A percentile compares a stretch with the other conserved stretches of the same genome.
These are phyloP conservation scores for Sugiyamaella chiloensis DNA, from an alignment of 805 yeast genomes.

Conservation along the genomic window DNA sequence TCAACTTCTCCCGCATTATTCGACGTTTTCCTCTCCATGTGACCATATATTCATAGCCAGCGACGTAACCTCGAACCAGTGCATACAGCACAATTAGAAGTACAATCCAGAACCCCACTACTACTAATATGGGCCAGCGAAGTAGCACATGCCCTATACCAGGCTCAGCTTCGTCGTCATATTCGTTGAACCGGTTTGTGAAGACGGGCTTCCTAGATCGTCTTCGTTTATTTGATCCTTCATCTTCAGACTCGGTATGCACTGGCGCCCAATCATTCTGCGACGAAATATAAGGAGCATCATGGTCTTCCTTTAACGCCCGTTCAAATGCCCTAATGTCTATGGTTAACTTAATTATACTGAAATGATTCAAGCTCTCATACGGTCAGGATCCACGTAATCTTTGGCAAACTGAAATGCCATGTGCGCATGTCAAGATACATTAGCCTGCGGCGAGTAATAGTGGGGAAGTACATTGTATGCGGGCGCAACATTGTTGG, in stretches of 20 bases:
- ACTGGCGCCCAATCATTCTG: slow-evolving; percentile 49
- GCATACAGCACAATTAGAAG: slow-evolving; percentile 50
- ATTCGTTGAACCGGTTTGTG: not conserved
- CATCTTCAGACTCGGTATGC: slow-evolving; percentile 1
- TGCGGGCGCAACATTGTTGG: too few relatives aligned
- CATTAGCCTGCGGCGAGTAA: too few relatives aligned
- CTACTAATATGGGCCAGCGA: slow-evolving; percentile 62
- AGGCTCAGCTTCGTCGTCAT: slow-evolving; percentile 18
- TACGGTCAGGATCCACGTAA: slow-evolving; percentile 18
- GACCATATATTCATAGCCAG: slow-evolving; percentile 55
- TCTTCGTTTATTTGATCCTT: not conserved
- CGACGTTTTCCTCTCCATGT: slow-evolving; percentile 61
- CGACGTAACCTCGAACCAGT: slow-evolving; percentile 55
- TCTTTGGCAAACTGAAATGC: slow-evolving; percentile 13
- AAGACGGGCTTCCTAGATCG: not conserved
- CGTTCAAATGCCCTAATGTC: slow-evolving; percentile 39
- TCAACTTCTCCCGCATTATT: slow-evolving; percentile 46
- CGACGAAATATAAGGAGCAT: slow-evolving; percentile 35
- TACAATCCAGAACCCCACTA: slow-evolving; percentile 52
- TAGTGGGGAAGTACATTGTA: too few relatives aligned
- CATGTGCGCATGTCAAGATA: too few relatives aligned
- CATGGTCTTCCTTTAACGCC: slow-evolving; percentile 38
- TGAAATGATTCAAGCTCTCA: slow-evolving; percentile 1
- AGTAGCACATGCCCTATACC: slow-evolving; percentile 48
- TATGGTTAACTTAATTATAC: slow-evolving; percentile 10